Conservation (phyloP, 805 yeast species). For the Metahyphopichia silvanorum region DNA sequence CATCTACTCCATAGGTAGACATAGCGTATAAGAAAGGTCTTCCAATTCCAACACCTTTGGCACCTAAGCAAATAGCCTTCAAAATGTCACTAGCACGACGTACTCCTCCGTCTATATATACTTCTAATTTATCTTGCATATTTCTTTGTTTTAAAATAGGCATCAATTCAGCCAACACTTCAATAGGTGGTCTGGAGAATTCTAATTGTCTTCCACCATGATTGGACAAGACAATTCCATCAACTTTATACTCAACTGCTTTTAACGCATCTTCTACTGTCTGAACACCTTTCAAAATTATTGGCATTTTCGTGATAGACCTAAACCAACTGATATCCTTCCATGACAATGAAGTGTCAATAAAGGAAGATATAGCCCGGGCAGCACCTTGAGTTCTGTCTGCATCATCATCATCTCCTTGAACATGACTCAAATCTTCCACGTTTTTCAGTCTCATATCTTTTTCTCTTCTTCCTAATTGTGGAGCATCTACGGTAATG, state of each 20-base stretch:
- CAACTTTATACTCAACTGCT: constrained; percentile 57
- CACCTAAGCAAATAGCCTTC: constrained; percentile 75
- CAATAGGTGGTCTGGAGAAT: constrained; percentile 57
- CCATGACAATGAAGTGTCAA: constrained; percentile 44
- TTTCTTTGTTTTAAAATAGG: constrained; percentile 39
- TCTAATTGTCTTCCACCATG: constrained; percentile 78
- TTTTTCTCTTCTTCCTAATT: constrained; percentile 41
- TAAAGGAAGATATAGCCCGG: constrained; percentile 79
- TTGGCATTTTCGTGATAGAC: constrained; percentile 34
- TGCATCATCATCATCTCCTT: constrained; percentile 49
- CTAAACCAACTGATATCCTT: constrained; percentile 39
- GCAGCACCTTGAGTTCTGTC: constrained; percentile 83
- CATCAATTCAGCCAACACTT: constrained; percentile 55
- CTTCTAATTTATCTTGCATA: constrained; percentile 51
- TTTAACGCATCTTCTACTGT: constrained; percentile 60
- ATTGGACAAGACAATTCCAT: constrained; percentile 66
- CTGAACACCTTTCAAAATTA: constrained; percentile 61
- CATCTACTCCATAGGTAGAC: constrained; percentile 77
- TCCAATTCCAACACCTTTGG: constrained; percentile 73
- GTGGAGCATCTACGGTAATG: constrained; percentile 33
- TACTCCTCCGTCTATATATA: constrained; percentile 75
- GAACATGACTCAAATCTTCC: constrained; percentile 41
- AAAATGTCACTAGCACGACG: constrained; percentile 75
- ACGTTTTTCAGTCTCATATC: constrained; percentile 31
- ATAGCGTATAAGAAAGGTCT: constrained; percentile 74